These are phyloP conservation scores for Aspergillus incahuasiensis DNA, from an alignment of 495 filamentous ascomycete genomes.

Conservation along the genomic window DNA sequence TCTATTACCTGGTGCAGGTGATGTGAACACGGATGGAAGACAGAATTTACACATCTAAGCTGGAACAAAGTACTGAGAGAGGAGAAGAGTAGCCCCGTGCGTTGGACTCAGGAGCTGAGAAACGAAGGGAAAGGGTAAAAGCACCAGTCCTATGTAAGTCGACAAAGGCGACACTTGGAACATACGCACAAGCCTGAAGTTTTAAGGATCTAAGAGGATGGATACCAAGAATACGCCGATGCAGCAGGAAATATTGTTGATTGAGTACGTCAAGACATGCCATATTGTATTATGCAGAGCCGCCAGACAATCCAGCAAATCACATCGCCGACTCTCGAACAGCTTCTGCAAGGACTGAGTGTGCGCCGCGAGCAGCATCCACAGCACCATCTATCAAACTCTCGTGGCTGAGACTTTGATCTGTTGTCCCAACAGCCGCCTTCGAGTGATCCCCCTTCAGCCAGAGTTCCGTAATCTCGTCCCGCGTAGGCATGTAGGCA, in stretches of 20 bases:
- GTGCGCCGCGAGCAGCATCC: slow-evolving; percentile 55
- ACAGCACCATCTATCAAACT: slow-evolving; percentile 59
- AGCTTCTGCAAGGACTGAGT: slow-evolving; percentile 55
- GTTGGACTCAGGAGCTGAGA: too few relatives aligned
- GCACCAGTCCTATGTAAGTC: too few relatives aligned
- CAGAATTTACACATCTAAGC: too few relatives aligned
- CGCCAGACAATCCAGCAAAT: slow-evolving; percentile 19
- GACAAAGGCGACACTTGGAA: too few relatives aligned
- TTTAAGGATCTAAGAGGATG: too few relatives aligned
- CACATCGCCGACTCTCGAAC: slow-evolving; percentile 49
- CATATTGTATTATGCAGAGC: slow-evolving; percentile 4
- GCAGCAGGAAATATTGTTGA: not conserved
- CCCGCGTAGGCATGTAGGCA: slow-evolving; percentile 80
- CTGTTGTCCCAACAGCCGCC: slow-evolving; percentile 25
- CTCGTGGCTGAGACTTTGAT: slow-evolving; percentile 39
- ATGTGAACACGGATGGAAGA: too few relatives aligned
- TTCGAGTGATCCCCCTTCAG: slow-evolving; percentile 68
- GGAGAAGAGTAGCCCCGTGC: too few relatives aligned
- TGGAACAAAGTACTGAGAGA: too few relatives aligned
- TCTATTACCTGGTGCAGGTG: too few relatives aligned
- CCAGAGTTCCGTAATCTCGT: slow-evolving; percentile 94
- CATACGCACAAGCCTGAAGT: too few relatives aligned
- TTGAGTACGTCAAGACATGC: not conserved
- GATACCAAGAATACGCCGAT: too few relatives aligned
- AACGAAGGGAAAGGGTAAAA: too few relatives aligned